These are phyloP conservation scores for Trichoderma oligosporum DNA, from an alignment of 2,329 filamentous ascomycete species.

Conservation along the genomic window DNA sequence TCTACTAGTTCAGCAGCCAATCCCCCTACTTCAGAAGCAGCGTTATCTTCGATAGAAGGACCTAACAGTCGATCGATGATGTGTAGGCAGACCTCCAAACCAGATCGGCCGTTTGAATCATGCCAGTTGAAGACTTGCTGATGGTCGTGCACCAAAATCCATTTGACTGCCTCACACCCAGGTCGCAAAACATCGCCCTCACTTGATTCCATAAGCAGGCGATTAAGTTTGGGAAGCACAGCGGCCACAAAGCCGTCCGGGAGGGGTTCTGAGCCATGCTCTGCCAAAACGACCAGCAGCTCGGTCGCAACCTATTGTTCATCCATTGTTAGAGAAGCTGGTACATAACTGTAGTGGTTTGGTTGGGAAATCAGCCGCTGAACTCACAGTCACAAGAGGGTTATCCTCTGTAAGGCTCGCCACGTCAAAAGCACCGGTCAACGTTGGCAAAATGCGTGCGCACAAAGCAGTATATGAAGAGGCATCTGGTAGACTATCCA, in stretches of 20 bases:
- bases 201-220: constrained; percentile 74
- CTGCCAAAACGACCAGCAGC: constrained; percentile 72
- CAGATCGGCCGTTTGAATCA: constrained; percentile 73
- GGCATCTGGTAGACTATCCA: constrained; percentile 61
- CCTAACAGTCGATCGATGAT: constrained; percentile 90
- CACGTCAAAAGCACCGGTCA: constrained; percentile 86
- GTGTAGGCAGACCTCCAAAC: constrained; percentile 81
- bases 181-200: constrained; percentile 87
- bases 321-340: constrained; percentile 1
- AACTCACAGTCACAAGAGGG: constrained; percentile 68
- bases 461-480: constrained; percentile 76
- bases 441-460: constrained; percentile 77
- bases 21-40: constrained; percentile 92
- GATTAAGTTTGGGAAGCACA: constrained; percentile 81
- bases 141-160: constrained; percentile 84
- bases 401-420: constrained; percentile 81
- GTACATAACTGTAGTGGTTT: constrained; percentile 23
- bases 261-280: constrained; percentile 79
- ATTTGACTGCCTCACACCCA: constrained; percentile 80
- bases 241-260: constrained; percentile 81
- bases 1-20: constrained; percentile 93
- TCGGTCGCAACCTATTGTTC: constrained; percentile 70
- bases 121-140: constrained; percentile 86
- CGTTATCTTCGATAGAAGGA: constrained; percentile 81
- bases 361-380: neutral